phyloP scores from a whole-genome alignment of 768 basidiomycete species.

The Lyophyllum shimeji region DNA sequence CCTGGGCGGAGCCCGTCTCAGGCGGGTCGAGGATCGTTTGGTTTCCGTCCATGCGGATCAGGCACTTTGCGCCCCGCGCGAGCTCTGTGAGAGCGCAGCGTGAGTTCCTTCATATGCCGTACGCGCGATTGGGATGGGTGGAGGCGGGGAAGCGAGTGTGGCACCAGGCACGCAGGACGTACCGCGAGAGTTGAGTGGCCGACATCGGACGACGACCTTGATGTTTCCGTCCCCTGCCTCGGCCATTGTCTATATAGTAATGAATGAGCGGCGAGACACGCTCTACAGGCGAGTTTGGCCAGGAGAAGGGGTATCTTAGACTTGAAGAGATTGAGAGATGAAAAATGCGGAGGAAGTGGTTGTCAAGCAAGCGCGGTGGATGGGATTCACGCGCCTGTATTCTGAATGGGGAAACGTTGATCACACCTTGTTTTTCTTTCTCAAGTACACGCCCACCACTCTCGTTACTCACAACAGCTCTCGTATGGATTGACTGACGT shows the following conservation, averaged over 20 bases:
- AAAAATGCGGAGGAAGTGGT: conserved; percentile 10
- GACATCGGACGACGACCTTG: conserved; percentile 93
- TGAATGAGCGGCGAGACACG: conserved; percentile 8
- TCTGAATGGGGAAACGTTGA: conserved; percentile 5
- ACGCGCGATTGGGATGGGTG: not conserved
- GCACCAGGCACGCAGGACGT: conserved; percentile 25
- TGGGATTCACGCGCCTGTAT: conserved; percentile 6
- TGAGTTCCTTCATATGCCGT: not conserved
- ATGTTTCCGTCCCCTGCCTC: conserved; percentile 86
- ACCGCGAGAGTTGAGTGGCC: conserved; percentile 96
- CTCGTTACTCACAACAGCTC: no score
- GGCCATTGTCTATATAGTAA: conserved; percentile 40
- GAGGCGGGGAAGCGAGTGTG: not conserved
- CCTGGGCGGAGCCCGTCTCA: conserved; percentile 65
- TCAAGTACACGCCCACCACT: no score
- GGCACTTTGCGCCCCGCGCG: conserved; percentile 87
- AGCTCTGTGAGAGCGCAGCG: conserved; percentile 56
- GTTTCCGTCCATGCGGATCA: conserved; percentile 95
- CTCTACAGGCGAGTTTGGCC: conserved; percentile 1
- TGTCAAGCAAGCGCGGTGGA: conserved; percentile 13
- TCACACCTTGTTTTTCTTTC: not conserved
- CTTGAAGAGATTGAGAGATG: no score
- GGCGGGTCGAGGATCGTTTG: conserved; percentile 93
- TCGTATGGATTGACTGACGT: not conserved
- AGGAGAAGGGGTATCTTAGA: conserved; percentile 14